phyloP scores from a whole-genome alignment of 192 early-diverging fungal genomes.

The Spizellomyces punctatus region DNA sequence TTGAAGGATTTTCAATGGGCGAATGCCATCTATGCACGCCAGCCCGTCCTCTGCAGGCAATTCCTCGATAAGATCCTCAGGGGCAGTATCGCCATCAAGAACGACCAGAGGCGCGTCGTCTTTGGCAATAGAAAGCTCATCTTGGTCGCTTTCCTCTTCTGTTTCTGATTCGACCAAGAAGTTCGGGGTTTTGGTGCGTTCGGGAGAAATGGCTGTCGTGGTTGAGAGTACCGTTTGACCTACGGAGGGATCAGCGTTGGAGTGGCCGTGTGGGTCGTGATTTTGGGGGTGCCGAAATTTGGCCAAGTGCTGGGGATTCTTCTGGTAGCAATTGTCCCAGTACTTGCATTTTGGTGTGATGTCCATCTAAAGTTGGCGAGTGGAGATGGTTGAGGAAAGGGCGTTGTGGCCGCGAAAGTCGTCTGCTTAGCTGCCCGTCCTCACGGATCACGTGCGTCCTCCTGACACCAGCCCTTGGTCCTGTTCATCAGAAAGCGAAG shows the following conservation, averaged over 20 bases:
- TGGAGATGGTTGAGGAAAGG: too few relatives aligned
- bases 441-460: too few relatives aligned
- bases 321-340: conserved; percentile 35
- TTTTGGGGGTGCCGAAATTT: conserved; percentile 28
- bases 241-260: too few relatives aligned
- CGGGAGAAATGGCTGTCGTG: neutral
- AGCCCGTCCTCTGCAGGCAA: conserved; percentile 25
- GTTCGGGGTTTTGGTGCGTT: neutral
- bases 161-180: conserved; percentile 2
- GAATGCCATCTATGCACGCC: conserved; percentile 34
- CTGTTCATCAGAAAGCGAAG: too few relatives aligned
- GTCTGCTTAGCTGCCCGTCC: too few relatives aligned
- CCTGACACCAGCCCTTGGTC: too few relatives aligned
- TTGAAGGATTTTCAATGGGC: conserved; percentile 30
- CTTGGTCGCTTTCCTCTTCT: conserved; percentile 15
- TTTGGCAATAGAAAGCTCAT: neutral
- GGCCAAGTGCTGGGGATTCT: conserved; percentile 37
- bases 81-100: conserved; percentile 1
- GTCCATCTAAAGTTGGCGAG: neutral
- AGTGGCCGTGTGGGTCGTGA: neutral
- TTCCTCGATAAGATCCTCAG: conserved; percentile 30
- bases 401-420: too few relatives aligned
- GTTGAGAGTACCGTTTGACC: neutral
- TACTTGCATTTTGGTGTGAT: conserved; percentile 27
- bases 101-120: neutral